These are phyloP conservation scores for Prunus armeniaca DNA, from an alignment of 306 rosid species.

Conservation along the genomic window DNA sequence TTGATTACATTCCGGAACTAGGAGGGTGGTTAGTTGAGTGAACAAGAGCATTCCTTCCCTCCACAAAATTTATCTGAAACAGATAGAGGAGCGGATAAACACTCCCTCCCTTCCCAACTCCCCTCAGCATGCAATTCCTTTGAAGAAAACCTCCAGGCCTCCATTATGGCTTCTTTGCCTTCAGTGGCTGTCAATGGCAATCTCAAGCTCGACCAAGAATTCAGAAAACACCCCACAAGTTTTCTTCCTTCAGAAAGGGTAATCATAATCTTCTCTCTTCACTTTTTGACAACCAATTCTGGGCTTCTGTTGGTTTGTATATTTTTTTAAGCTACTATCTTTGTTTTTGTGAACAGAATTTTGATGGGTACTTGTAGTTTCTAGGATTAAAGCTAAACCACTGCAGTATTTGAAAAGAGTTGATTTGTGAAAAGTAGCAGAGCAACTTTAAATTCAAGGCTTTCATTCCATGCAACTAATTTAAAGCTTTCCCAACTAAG, in stretches of 20 bases:
- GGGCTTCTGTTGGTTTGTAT: background rate
- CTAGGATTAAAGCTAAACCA: background rate
- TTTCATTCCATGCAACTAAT: background rate
- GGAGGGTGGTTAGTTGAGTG: background rate
- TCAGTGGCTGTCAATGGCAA: constrained; percentile 51
- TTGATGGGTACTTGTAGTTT: background rate
- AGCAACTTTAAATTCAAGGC: background rate
- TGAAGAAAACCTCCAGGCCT: background rate
- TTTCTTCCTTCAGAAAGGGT: constrained; percentile 50
- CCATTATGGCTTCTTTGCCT: constrained; percentile 69
- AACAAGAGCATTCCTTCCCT: constrained; percentile 15
- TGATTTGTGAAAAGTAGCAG: background rate
- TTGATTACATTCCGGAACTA: background rate
- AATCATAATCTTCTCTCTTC: background rate
- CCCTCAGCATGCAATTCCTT: constrained; percentile 2
- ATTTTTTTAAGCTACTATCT: background rate
- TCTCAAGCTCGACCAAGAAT: constrained; percentile 57
- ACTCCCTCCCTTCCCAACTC: background rate
- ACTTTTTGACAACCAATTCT: background rate
- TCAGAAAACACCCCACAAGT: constrained; percentile 46
- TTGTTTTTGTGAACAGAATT: background rate
- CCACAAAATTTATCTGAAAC: constrained; percentile 22
- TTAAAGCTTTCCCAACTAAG: background rate
- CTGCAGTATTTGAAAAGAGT: background rate
- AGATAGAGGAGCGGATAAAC: constrained; percentile 20